Conservation (phyloP, 331 rosid genomes). For the Dryas integrifolia region DNA sequence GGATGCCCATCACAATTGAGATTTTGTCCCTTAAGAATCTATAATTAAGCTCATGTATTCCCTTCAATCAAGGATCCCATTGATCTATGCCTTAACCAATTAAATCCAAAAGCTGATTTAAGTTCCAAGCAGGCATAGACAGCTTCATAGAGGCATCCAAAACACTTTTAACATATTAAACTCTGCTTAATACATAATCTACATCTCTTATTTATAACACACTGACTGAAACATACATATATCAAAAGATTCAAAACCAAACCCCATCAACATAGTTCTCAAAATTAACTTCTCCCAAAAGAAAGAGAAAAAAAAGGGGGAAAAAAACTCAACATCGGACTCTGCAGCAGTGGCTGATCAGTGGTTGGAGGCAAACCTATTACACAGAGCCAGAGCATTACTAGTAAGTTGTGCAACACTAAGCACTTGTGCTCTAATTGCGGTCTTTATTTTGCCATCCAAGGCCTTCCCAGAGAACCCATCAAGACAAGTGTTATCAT, state of each 20-base stretch:
- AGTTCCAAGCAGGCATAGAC: neutral
- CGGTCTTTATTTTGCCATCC: constrained; percentile 47
- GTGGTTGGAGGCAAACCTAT: constrained; percentile 48
- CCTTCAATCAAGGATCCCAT: constrained; percentile 2
- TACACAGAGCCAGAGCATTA: constrained; percentile 72
- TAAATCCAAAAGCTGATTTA: too few relatives aligned
- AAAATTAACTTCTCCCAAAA: neutral
- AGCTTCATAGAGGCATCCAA: too few relatives aligned
- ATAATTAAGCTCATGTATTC: neutral
- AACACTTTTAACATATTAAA: too few relatives aligned
- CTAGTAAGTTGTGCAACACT: constrained; percentile 67
- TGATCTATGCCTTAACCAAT: too few relatives aligned
- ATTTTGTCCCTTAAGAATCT: neutral
- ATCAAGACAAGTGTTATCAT: constrained; percentile 71
- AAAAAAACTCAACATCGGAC: neutral
- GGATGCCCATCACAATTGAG: neutral
- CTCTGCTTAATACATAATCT: neutral
- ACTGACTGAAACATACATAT: neutral
- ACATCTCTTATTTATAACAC: neutral
- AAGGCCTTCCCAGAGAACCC: constrained; percentile 66
- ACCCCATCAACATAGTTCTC: neutral
- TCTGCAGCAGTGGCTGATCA: constrained; percentile 10
- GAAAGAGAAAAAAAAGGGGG: neutral
- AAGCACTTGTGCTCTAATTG: constrained; percentile 42
- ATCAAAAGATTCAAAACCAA: too few relatives aligned